A percentile compares a stretch with the other conserved stretches of the same genome.
Conservation (phyloP, 2,329 filamentous ascomycete genomes). For the Phialocephala subalpina region DNA sequence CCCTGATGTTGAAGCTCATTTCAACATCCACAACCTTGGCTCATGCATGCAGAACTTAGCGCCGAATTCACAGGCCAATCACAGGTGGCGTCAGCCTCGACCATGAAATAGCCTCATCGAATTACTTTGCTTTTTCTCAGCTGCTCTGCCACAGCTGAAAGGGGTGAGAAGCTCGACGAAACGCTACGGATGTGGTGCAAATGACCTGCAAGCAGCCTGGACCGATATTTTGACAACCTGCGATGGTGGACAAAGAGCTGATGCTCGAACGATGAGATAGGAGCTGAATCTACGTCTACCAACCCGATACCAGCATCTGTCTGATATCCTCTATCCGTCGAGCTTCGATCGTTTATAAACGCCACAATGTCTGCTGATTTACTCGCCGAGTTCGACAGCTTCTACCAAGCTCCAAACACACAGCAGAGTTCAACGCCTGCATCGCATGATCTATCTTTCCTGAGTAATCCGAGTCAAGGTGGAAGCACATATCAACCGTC, state of each 20-base stretch:
- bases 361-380: conserved; percentile 68
- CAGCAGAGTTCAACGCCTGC: conserved; percentile 36
- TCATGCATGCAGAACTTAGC: not conserved
- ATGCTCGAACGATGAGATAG: not conserved
- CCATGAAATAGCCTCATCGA: conserved; percentile 10
- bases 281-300: not conserved
- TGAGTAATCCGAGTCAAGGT: conserved; percentile 24
- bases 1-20: conserved; percentile 16
- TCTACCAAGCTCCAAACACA: conserved; percentile 48
- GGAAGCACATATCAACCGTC: conserved; percentile 4
- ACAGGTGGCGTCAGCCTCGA: conserved; percentile 20
- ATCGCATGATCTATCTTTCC: conserved; percentile 36
- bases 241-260: not conserved
- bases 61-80: conserved; percentile 7
- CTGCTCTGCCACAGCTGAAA: not conserved
- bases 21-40: conserved; percentile 13
- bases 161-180: not conserved
- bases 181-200: not conserved
- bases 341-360: not conserved
- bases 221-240: not conserved
- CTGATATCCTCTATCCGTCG: not conserved
- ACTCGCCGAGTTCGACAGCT: conserved; percentile 67
- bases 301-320: not conserved
- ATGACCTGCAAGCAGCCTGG: not conserved
- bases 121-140: not conserved